These are phyloP conservation scores for Linaria vulgaris DNA, from an alignment of 257 asterid species.

Conservation along the genomic window DNA sequence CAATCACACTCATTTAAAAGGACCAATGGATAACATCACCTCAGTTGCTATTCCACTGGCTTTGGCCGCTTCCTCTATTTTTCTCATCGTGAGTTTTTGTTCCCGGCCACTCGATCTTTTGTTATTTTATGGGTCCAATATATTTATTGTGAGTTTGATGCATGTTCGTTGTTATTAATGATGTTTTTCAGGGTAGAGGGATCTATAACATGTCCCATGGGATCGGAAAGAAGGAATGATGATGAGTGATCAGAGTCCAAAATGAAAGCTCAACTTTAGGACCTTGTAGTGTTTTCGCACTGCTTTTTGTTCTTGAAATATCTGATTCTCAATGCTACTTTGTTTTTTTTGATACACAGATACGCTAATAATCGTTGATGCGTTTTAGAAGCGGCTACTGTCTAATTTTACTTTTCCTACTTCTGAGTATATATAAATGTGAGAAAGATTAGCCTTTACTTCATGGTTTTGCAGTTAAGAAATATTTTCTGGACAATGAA, in stretches of 20 bases:
- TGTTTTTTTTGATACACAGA: too few species aligned
- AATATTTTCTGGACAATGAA: background rate
- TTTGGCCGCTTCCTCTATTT: conserved; percentile 46
- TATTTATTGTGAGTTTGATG: too few species aligned
- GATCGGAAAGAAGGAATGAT: conserved; percentile 74
- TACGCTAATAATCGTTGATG: background rate
- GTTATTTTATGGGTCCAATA: too few species aligned
- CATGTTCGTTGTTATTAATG: conserved; percentile 16
- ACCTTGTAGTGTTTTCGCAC: background rate
- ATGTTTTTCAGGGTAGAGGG: conserved; percentile 55
- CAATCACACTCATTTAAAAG: conserved; percentile 59
- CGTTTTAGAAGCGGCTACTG: background rate
- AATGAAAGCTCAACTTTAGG: background rate
- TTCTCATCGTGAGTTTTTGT: conserved; percentile 54
- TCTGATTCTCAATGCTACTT: background rate
- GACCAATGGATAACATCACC: conserved; percentile 58
- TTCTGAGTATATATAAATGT: background rate
- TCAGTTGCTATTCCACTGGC: conserved; percentile 69
- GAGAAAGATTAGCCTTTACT: too few species aligned
- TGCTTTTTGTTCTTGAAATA: background rate
- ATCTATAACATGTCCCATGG: conserved; percentile 82
- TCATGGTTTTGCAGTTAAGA: background rate
- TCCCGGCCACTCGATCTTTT: background rate
- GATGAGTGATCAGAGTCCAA: background rate
- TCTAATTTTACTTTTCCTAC: background rate